Evolutionary conservation across 2,329 filamentous ascomycete species (phyloP), one percentile per base, ranked within the genome.

Genomic region (Aureobasidium melanogenum): DNA sequence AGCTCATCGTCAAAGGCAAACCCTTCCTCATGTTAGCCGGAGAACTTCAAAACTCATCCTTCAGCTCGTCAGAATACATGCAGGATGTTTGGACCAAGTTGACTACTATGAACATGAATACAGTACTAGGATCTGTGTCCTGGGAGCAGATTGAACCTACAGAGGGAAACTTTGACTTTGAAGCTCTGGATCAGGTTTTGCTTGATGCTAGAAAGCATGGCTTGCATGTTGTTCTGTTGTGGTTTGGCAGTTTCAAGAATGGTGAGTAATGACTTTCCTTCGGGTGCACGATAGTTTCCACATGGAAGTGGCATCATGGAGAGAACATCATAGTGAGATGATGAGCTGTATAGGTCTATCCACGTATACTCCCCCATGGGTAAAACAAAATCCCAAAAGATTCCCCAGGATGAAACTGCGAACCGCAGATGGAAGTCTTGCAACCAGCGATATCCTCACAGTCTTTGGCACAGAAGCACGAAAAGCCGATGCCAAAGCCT

Each of bases 181-280:
- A 64, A 2, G 72, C 77, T 56, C 66, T 80, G 9, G 76, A 79
- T 43, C 39, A 43, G 19, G 22, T 43, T 24, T 72, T 79, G 34
- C 17, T 67, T 1, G 74, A 67, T 47, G 76, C 76, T 7, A 67
- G 75, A 17, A 63, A 67, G 43, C 69, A 77, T 64, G 71, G 65
- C 3, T 63, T 79, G 28, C 71, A 72, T 38, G 66, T 80, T 14
- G 69, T 79, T 0, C 63, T 79, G 32, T 66, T 79, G 10, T 80
- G 77, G 77, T 79, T 80, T 65, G 77, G 77, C 7, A 74, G 73
- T 17, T 80, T 76, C 69, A 79, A 80, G 65, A 80, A 79, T 66
- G 77, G 68, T 76, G 69, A 8, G 67, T 63, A 4, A 14, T 24
- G 3, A 3, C 28, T 30, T 36, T 2, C 15, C 32, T 5, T 36